These are phyloP conservation scores for Yamadazyma conglobata DNA, from an alignment of 1,139 yeast genomes.

Conservation along the genomic window DNA sequence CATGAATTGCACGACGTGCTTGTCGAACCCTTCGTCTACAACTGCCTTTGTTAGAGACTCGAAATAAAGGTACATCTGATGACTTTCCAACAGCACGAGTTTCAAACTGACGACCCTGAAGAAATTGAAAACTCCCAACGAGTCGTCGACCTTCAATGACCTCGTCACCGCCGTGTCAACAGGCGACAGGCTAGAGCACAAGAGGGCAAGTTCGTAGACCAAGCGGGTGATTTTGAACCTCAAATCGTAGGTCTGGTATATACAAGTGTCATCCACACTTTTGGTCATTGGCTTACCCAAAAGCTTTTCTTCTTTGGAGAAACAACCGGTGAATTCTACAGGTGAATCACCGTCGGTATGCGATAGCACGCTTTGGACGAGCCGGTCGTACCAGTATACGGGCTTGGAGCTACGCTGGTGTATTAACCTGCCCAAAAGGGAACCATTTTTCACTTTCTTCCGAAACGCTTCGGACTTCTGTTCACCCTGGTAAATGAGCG, in stretches of 20 bases:
- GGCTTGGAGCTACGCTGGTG: slow-evolving; percentile 8
- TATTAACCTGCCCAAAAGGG: neutral
- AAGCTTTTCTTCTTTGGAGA: slow-evolving; percentile 1
- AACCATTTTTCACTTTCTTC: neutral
- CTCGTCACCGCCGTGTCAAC: slow-evolving; percentile 1
- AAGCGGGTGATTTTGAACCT: slow-evolving; percentile 22
- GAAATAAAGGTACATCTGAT: neutral
- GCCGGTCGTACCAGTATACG: slow-evolving; percentile 31
- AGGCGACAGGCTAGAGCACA: slow-evolving; percentile 7
- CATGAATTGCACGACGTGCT: slow-evolving; percentile 6
- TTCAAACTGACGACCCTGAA: slow-evolving; percentile 2
- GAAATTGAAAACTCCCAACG: slow-evolving; percentile 3
- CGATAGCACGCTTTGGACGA: slow-evolving; percentile 26
- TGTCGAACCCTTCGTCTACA: neutral
- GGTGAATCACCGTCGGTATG: slow-evolving; percentile 19
- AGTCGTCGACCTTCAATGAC: neutral
- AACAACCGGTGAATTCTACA: neutral
- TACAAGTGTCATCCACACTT: neutral
- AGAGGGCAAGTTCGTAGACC: slow-evolving; percentile 22
- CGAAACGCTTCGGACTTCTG: neutral
- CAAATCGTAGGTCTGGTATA: slow-evolving; percentile 8
- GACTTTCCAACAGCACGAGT: neutral
- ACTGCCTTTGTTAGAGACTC: neutral
- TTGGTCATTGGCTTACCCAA: neutral
- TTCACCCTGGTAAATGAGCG: neutral